Base-by-base conservation (phyloP, 139 green algal species). In the Pedinophyceae sp. region DNA sequence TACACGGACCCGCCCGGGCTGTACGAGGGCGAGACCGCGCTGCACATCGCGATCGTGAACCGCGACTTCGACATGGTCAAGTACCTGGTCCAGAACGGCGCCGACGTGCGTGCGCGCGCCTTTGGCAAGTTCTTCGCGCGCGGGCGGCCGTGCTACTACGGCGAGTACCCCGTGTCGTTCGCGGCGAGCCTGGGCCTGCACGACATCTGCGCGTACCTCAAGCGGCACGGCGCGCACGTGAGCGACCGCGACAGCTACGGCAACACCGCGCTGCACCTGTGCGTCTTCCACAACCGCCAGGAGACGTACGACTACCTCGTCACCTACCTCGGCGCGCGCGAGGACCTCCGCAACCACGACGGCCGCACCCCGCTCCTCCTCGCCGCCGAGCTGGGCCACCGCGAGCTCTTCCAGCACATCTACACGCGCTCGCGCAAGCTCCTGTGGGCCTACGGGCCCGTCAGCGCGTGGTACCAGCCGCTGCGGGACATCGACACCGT, bases 11-110 rank as follows among this genome's bases (percentile, higher is more conserved):
- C 58, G 1, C 64, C 73, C 2, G 69, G 73, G 7, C 56, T 61
- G 27, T 81, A 81, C 28, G 73, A 81, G 57, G 73, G 73, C n/a
- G 65, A 77, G 41, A 81, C 73, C 0, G 69, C 69, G 0, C 52
- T 81, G 46, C 73, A 81, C 58, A 81, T 81, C 19, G 69, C 73
- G 25, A 72, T 77, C 34, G 73, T 81, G 2, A 81, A 81, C 57
- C 50, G 52, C 16, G 69, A 76, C 46, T 67, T 67, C 58, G 68
- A 75, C 41, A 64, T 75, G 72, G 45, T 77, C 30, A 77, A 77
- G 60, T 80, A 75, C 58, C 60, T 80, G 51, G 69, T 80, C 49
- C 68, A 76, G 53, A 61, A 71, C 26, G 68, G 72, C 34, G 72
- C 69, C 3, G 60, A 81, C 43, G 52, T 72, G 7, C 54, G 63